A percentile compares a stretch with the other conserved stretches of the same genome.
These are phyloP conservation scores for Paecilomyces niveus DNA, from an alignment of 2,329 filamentous ascomycete species.

Conservation along the genomic window DNA sequence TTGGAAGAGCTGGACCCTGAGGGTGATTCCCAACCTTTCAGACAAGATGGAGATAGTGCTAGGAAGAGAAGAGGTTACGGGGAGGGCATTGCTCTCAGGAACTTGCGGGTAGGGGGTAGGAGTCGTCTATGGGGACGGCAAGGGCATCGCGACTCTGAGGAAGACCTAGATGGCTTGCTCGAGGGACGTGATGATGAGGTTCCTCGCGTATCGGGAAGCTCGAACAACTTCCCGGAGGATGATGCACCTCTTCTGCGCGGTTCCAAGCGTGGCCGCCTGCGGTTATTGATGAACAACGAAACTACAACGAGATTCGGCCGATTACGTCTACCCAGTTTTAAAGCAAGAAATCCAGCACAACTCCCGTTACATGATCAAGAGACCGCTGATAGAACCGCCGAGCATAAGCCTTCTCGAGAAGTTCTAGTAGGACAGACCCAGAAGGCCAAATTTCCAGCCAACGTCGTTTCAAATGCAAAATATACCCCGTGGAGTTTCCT, in stretches of 20 bases:
- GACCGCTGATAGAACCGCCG: slow-evolving; percentile 30
- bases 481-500: slow-evolving; percentile 94
- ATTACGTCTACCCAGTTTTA: slow-evolving; percentile 62
- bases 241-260: slow-evolving; percentile 64
- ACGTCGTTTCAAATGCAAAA: slow-evolving; percentile 93
- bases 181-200: slow-evolving; percentile 53
- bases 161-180: slow-evolving; percentile 62
- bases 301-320: slow-evolving; percentile 44
- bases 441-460: slow-evolving; percentile 71
- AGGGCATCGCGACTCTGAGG: slow-evolving; percentile 44
- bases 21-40: slow-evolving; percentile 11
- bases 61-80: slow-evolving; percentile 25
- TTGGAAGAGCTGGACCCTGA: slow-evolving; percentile 41
- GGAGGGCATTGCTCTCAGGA: slow-evolving; percentile 39
- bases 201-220: slow-evolving; percentile 53
- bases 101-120: slow-evolving; percentile 44
- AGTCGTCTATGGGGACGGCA: slow-evolving; percentile 33
- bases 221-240: slow-evolving; percentile 52
- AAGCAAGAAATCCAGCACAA: slow-evolving; percentile 35
- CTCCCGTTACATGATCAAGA: slow-evolving; percentile 21
- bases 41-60: slow-evolving; percentile 13
- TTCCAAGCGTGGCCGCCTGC: slow-evolving; percentile 32
- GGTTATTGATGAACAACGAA: slow-evolving; percentile 23
- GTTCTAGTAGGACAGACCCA: slow-evolving; percentile 71
- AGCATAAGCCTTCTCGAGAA: slow-evolving; percentile 54